Evolutionary conservation across 768 basidiomycete species (phyloP), one percentile per base, ranked within the genome.

Genomic region (Lactarius quietus): DNA sequence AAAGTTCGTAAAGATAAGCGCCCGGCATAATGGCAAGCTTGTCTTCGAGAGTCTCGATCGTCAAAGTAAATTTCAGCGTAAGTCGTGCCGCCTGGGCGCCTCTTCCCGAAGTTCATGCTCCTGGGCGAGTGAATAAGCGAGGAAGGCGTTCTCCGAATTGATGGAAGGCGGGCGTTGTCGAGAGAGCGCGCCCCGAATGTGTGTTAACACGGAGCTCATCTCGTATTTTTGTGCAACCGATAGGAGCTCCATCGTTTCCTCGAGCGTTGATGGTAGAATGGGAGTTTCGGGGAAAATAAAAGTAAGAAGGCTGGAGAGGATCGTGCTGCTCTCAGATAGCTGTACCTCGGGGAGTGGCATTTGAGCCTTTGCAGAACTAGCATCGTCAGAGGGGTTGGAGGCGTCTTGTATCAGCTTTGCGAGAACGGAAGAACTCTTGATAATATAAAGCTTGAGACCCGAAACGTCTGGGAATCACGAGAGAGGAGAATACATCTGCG

Each of bases 401-500:
- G 41, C 23, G 2, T 29, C 29, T 55, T 33, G 29, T 35, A 62
- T 55, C 39, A 55, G n/a, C 7, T 29, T 15, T 10, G 17, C 15
- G 29, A 62, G 54, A 23, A 45, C 29, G 15, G 53, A 29, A 20
- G 61, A 62, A 31, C 53, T 35, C 31, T 4, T 55, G 41, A 35
- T 41, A 5, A 62, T 54, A 55, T 33, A 62, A 3, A 55, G 15
- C 18, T 55, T 55, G 9, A 55, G 4, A 62, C 53, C 6, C 61
- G 61, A 56, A 55, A 62, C 5, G 33, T 41, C 3, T 26, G 53
- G 8, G 39, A 41, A 23, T 62, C 61, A 17, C 31, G 3, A 3
- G 66, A 59, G 6, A 57, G 62, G 8, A 67, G 39, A 28, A 63
- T 29, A 66, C 31, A 35, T 66, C 65, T 12, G 61, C 65, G 9